Evolutionary conservation across 345 rosid species (phyloP).

Genomic region (Microcos paniculata): DNA sequence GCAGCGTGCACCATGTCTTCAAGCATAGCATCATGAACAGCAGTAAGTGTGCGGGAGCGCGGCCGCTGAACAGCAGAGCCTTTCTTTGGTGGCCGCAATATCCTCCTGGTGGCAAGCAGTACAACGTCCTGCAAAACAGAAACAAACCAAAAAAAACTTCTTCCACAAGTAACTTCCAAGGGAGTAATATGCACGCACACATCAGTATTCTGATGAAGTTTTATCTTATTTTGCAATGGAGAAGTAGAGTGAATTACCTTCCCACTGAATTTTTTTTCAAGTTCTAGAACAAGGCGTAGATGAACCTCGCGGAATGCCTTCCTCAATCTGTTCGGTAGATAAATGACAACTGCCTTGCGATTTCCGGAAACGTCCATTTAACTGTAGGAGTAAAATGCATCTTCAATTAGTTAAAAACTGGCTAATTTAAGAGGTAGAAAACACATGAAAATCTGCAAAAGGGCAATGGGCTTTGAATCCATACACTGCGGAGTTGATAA

Average conservation of each 20-base stretch:
- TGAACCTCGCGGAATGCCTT: constrained; percentile 87
- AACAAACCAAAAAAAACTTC: neutral
- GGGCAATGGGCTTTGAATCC: neutral
- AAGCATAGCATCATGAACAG: constrained; percentile 79
- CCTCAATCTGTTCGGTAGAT: constrained; percentile 80
- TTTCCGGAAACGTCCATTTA: constrained; percentile 69
- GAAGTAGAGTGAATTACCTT: constrained; percentile 40
- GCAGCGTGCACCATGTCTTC: constrained; percentile 87
- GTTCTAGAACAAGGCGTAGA: constrained; percentile 77
- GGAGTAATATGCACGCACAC: neutral
- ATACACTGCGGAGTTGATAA: constrained; percentile 73
- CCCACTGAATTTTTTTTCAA: constrained; percentile 96
- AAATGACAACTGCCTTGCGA: constrained; percentile 81
- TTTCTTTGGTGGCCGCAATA: constrained; percentile 83
- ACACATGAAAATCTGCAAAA: neutral
- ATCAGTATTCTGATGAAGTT: neutral
- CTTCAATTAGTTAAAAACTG: neutral
- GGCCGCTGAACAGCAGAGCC: constrained; percentile 92
- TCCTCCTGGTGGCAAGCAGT: constrained; percentile 72
- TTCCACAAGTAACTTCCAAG: neutral
- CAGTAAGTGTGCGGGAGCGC: constrained; percentile 73
- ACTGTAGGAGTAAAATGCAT: constrained; percentile 35
- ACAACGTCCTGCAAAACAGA: constrained; percentile 56
- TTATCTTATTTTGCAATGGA: neutral
- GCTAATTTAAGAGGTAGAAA: neutral